Conservation (phyloP, 2,329 filamentous ascomycete species). For the Trichophyton rubrum region DNA sequence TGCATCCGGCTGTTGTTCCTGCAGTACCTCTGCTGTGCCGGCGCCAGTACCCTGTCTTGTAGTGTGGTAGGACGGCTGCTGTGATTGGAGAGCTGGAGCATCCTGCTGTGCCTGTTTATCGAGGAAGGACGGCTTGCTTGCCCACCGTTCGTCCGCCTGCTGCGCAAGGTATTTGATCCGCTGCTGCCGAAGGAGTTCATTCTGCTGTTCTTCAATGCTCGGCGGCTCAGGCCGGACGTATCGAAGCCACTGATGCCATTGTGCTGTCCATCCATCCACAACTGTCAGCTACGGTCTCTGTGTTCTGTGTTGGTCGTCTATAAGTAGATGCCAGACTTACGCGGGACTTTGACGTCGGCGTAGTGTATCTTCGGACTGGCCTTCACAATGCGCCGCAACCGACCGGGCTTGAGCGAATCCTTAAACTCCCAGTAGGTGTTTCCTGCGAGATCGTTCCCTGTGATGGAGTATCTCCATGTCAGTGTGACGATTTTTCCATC, state of each 20-base stretch:
- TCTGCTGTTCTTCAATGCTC: constrained; percentile 45
- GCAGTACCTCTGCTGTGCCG: constrained; percentile 21
- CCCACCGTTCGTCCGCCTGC: constrained; percentile 50
- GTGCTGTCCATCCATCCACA: constrained; percentile 32
- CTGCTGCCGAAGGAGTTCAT: constrained; percentile 44
- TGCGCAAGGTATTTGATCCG: constrained; percentile 48
- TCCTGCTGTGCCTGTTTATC: constrained; percentile 42
- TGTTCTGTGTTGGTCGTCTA: background rate
- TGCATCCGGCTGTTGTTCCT: constrained; percentile 14
- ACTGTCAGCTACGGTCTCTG: background rate
- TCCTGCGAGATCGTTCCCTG: constrained; percentile 49
- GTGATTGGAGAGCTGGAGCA: constrained; percentile 33
- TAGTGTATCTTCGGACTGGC: constrained; percentile 42
- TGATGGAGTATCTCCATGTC: background rate
- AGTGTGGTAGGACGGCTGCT: constrained; percentile 29
- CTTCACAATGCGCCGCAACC: constrained; percentile 48
- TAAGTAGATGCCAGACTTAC: constrained; percentile 26
- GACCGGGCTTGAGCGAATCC: constrained; percentile 41
- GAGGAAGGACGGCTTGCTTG: constrained; percentile 45
- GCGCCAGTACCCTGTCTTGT: constrained; percentile 15
- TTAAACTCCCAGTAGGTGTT: constrained; percentile 59
- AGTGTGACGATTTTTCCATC: background rate
- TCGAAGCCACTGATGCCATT: constrained; percentile 59
- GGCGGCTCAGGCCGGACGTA: constrained; percentile 47
- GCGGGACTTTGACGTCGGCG: constrained; percentile 48